Percentiles rank a stretch among this genome's conserved stretches.
Evolutionary conservation across 164 flowering plant species (phyloP).

Genomic region (Macadamia tetraphylla): DNA sequence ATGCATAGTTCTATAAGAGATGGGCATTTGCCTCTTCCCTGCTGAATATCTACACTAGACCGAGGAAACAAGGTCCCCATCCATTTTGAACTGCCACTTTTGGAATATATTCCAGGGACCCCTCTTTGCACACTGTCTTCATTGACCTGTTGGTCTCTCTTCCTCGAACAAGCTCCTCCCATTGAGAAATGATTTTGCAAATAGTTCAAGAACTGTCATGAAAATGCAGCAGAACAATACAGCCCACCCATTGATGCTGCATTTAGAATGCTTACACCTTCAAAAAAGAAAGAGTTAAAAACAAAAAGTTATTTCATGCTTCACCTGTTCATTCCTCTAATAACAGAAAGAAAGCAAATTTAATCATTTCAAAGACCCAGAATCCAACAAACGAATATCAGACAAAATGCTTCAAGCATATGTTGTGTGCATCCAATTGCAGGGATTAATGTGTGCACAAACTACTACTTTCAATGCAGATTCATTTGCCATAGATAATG

Average conservation of each 20-base stretch:
- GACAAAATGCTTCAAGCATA: background rate
- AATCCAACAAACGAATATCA: background rate
- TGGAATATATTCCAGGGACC: constrained; percentile 45
- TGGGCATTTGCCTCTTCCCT: constrained; percentile 43
- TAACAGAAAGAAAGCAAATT: background rate
- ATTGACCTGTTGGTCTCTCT: constrained; percentile 59
- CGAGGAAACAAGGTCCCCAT: constrained; percentile 49
- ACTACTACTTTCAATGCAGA: background rate
- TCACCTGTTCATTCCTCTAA: background rate
- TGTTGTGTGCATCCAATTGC: too few relatives aligned
- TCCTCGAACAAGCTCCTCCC: constrained; percentile 99
- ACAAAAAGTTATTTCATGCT: background rate
- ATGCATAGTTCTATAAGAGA: constrained; percentile 79
- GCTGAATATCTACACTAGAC: constrained; percentile 24
- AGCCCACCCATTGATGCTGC: background rate
- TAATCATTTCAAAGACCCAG: background rate
- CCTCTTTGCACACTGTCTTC: constrained; percentile 55
- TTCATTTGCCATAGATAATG: background rate
- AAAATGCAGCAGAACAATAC: background rate
- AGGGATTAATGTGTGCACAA: too few relatives aligned
- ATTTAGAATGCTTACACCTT: background rate
- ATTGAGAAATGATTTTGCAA: constrained; percentile 20
- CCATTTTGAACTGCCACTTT: constrained; percentile 92
- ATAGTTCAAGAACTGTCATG: background rate
- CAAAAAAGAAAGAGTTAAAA: background rate